These are phyloP conservation scores for Ilex aquifolium DNA, from an alignment of 257 asterid genomes.

Conservation along the genomic window DNA sequence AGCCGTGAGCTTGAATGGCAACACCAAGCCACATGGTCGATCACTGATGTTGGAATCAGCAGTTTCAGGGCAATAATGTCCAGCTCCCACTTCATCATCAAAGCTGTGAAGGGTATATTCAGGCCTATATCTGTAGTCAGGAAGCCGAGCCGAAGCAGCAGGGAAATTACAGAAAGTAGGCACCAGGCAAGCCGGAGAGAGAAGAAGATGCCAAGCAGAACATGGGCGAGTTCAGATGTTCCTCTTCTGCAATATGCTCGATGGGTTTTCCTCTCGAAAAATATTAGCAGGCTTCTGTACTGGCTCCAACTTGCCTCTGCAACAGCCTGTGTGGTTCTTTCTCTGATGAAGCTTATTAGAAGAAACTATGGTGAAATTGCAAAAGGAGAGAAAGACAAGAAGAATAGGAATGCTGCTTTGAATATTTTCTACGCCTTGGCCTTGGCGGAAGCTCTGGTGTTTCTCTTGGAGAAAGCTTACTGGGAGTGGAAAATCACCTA, in stretches of 20 bases:
- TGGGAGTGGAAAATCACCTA: conserved; percentile 86
- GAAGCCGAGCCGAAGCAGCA: conserved; percentile 11
- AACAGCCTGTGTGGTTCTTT: conserved; percentile 63
- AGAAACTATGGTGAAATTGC: conserved; percentile 50
- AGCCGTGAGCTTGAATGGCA: conserved; percentile 97
- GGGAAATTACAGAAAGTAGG: conserved; percentile 26
- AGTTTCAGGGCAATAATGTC: conserved; percentile 63
- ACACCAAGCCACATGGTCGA: conserved; percentile 83
- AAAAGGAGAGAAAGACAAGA: conserved; percentile 57
- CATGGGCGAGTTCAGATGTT: conserved; percentile 73
- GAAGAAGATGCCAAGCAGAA: conserved; percentile 38
- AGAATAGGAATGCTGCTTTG: conserved; percentile 58
- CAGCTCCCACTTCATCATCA: conserved; percentile 33
- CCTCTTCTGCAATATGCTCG: conserved; percentile 64
- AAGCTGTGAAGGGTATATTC: conserved; percentile 18
- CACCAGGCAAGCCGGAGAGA: conserved; percentile 14
- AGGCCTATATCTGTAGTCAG: conserved; percentile 18
- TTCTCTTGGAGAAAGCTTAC: conserved; percentile 82
- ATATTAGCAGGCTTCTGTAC: conserved; percentile 58
- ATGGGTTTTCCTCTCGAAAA: conserved; percentile 72
- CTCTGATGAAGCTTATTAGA: conserved; percentile 53
- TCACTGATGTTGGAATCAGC: conserved; percentile 58
- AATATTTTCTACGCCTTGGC: conserved; percentile 80
- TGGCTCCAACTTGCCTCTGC: conserved; percentile 89
- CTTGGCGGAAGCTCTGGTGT: conserved; percentile 73